Evolutionary conservation across 2,329 filamentous ascomycete genomes (phyloP).

Genomic region (Stemphylium vesicarium): DNA sequence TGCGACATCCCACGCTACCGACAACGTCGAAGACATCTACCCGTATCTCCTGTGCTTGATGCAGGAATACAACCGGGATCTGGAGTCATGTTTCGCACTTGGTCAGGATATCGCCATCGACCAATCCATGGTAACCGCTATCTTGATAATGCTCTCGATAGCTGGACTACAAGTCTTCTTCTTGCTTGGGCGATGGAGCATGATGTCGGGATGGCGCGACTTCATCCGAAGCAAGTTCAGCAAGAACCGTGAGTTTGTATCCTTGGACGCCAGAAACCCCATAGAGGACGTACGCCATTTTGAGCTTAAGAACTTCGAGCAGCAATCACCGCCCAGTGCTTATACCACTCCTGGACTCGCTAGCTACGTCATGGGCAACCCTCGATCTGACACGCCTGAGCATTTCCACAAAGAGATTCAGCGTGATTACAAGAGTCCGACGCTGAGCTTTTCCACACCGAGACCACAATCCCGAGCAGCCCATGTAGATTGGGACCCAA

Average conservation of each 20-base stretch:
- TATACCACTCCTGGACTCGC: constrained; percentile 32
- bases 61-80: constrained; percentile 59
- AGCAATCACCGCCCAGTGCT: constrained; percentile 37
- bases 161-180: constrained; percentile 86
- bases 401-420: constrained; percentile 47
- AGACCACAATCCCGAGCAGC: constrained; percentile 42
- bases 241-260: constrained; percentile 81
- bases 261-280: constrained; percentile 71
- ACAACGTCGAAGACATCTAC: constrained; percentile 61
- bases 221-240: constrained; percentile 59
- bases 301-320: constrained; percentile 45
- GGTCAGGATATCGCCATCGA: constrained; percentile 71
- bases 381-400: constrained; percentile 41
- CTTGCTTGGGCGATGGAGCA: constrained; percentile 81
- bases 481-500: constrained; percentile 47
- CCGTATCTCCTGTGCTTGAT: constrained; percentile 79
- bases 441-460: constrained; percentile 52
- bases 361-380: constrained; percentile 25
- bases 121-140: constrained; percentile 77
- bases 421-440: constrained; percentile 48
- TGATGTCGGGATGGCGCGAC: constrained; percentile 83
- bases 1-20: constrained; percentile 64
- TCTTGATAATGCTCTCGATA: constrained; percentile 79
- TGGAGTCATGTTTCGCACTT: constrained; percentile 67
- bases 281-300: constrained; percentile 41